Percentiles rank a stretch among this genome's conserved stretches.
Evolutionary conservation across 495 filamentous ascomycete genomes (phyloP).

Genomic region (Haplographium delicatum): DNA sequence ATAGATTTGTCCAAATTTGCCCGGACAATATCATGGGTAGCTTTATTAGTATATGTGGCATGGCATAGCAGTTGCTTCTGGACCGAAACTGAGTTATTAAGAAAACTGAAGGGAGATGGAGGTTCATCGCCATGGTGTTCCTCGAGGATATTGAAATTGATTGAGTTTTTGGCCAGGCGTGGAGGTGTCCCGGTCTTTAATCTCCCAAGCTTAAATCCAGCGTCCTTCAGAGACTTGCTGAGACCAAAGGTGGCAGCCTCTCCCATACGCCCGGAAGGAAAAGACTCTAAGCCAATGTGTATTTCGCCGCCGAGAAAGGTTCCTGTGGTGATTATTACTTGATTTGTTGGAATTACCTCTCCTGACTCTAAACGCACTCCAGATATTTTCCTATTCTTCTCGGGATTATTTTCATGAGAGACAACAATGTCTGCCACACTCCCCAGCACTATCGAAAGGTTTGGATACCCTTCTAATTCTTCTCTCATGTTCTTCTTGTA

Average conservation of each 20-base stretch:
- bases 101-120: constrained; percentile 85
- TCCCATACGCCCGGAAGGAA: constrained; percentile 85
- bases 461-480: constrained; percentile 71
- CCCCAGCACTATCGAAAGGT: constrained; percentile 72
- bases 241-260: constrained; percentile 92
- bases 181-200: constrained; percentile 96
- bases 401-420: constrained; percentile 42
- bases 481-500: constrained; percentile 91
- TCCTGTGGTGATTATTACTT: constrained; percentile 91
- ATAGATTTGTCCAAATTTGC: constrained; percentile 87
- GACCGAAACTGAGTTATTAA: constrained; percentile 72
- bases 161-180: constrained; percentile 73
- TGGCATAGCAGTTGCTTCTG: constrained; percentile 77
- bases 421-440: constrained; percentile 90
- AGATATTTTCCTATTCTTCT: constrained; percentile 57
- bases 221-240: constrained; percentile 83
- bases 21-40: constrained; percentile 77
- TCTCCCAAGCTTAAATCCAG: constrained; percentile 85
- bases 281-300: constrained; percentile 82
- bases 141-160: constrained; percentile 69
- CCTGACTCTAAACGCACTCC: constrained; percentile 88
- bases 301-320: constrained; percentile 97
- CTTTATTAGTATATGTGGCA: constrained; percentile 77
- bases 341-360: constrained; percentile 70
- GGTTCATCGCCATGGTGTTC: constrained; percentile 77